These are phyloP conservation scores for Mycena filopes DNA, from an alignment of 768 basidiomycete species.

Conservation along the genomic window DNA sequence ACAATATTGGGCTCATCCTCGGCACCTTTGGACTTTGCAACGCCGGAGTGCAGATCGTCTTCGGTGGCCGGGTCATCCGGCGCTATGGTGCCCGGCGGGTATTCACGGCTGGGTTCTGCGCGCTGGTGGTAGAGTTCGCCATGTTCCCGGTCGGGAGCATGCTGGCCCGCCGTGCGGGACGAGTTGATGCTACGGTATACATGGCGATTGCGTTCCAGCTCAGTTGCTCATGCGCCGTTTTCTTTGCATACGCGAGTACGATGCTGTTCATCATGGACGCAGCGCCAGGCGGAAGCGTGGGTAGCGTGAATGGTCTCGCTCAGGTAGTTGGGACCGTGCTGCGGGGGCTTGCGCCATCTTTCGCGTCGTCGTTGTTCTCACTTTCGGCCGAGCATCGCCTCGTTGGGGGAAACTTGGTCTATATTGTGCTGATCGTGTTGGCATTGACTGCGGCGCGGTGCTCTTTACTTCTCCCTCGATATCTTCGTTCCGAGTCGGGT, in stretches of 20 bases:
- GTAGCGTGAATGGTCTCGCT: constrained; percentile 46
- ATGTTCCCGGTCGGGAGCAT: constrained; percentile 13
- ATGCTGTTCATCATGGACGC: constrained; percentile 24
- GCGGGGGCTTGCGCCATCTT: constrained; percentile 31
- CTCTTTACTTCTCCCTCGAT: constrained; percentile 48
- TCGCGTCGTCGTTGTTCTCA: constrained; percentile 73
- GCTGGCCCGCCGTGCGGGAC: constrained; percentile 13
- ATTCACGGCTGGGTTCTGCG: constrained; percentile 15
- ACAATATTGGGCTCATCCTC: constrained; percentile 69
- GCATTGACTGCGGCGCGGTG: constrained; percentile 43
- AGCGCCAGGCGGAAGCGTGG: constrained; percentile 48
- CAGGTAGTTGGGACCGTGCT: constrained; percentile 64
- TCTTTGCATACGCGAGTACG: constrained; percentile 8
- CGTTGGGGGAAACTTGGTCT: constrained; percentile 67
- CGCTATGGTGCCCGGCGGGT: constrained; percentile 11
- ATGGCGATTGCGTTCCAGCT: constrained; percentile 13
- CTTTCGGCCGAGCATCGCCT: constrained; percentile 65
- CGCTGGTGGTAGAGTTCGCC: background rate
- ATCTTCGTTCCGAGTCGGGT: constrained; percentile 34
- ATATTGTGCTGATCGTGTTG: constrained; percentile 50
- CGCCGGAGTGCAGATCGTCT: constrained; percentile 53
- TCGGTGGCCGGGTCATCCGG: constrained; percentile 21
- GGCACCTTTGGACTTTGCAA: constrained; percentile 61
- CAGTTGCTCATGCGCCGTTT: constrained; percentile 8
- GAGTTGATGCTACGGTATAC: constrained; percentile 1